These are phyloP conservation scores for Lonicera japonica DNA, from an alignment of 129 eudicot genomes.

Conservation along the genomic window DNA sequence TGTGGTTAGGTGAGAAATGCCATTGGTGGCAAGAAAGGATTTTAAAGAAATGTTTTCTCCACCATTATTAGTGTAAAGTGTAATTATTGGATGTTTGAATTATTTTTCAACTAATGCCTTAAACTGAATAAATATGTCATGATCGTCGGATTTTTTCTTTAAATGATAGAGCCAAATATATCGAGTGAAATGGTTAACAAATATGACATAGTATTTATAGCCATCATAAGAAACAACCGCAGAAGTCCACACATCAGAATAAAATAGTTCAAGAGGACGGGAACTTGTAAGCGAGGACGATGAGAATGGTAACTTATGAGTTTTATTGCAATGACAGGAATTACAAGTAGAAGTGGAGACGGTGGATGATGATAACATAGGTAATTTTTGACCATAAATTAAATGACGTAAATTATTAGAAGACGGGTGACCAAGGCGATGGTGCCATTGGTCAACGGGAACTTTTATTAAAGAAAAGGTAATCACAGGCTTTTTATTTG, in stretches of 20 bases:
- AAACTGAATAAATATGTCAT: background rate
- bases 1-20: background rate
- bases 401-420: too few species aligned
- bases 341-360: background rate
- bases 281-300: background rate
- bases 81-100: background rate
- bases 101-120: conserved; percentile 1
- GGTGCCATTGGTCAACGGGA: too few species aligned
- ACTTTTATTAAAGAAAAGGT: too few species aligned
- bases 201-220: conserved; percentile 1
- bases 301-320: background rate
- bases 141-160: background rate
- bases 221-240: background rate
- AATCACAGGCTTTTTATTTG: too few species aligned
- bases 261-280: background rate
- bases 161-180: background rate
- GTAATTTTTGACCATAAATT: too few species aligned
- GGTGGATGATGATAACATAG: too few species aligned
- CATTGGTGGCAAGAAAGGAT: background rate
- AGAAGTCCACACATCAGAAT: conserved; percentile 8
- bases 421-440: too few species aligned
- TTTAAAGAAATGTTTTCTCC: background rate
- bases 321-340: background rate
- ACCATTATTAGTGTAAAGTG: background rate
- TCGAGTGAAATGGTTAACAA: conserved; percentile 5